Conservation (phyloP, 1,139 yeast species). For the Candida pseudoviswanathii region DNA sequence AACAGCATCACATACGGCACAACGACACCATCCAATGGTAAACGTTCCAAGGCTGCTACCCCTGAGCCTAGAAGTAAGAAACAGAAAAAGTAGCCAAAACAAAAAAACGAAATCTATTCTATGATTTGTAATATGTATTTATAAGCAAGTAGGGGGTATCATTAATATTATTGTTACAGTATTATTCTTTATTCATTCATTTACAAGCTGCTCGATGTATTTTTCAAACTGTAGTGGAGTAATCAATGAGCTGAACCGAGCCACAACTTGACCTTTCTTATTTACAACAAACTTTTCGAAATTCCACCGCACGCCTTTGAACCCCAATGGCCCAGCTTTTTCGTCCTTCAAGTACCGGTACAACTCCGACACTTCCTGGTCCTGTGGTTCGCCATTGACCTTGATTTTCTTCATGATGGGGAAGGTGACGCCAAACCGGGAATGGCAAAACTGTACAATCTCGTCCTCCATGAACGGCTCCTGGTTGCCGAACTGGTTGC, state of each 20-base stretch:
- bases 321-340: constrained; percentile 62
- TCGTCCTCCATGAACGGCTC: constrained; percentile 80
- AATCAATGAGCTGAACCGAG: constrained; percentile 69
- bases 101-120: constrained; percentile 14
- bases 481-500: constrained; percentile 65
- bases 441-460: constrained; percentile 63
- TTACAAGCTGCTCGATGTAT: constrained; percentile 48
- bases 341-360: constrained; percentile 32
- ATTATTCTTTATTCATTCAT: constrained; percentile 10
- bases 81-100: constrained; percentile 11
- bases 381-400: constrained; percentile 38
- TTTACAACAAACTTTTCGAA: constrained; percentile 88
- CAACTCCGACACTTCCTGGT: constrained; percentile 21
- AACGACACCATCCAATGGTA: constrained; percentile 14
- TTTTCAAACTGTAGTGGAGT: constrained; percentile 62
- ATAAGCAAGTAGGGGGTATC: not conserved
- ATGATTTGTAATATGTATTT: constrained; percentile 1
- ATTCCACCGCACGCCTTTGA: constrained; percentile 89
- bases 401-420: constrained; percentile 39
- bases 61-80: constrained; percentile 16
- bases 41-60: constrained; percentile 20
- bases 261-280: constrained; percentile 69
- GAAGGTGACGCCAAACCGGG: constrained; percentile 60
- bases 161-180: not conserved
- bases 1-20: not conserved